A percentile compares a stretch with the other conserved stretches of the same genome.
These are phyloP conservation scores for Monilinia polystroma DNA, from an alignment of 2,329 filamentous ascomycete genomes.

Conservation along the genomic window DNA sequence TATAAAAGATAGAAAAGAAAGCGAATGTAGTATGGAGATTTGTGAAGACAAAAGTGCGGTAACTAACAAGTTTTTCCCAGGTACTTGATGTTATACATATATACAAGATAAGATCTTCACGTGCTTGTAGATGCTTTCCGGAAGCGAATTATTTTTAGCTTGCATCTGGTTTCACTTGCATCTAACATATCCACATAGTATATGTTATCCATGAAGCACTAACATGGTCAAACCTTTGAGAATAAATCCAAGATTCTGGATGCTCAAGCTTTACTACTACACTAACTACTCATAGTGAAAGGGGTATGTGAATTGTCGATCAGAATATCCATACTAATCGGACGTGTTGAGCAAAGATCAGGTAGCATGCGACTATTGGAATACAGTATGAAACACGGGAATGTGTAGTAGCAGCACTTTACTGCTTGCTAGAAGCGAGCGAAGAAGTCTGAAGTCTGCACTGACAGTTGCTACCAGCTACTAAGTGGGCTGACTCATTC, in stretches of 20 bases:
- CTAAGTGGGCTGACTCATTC: neutral
- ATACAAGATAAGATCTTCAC: conserved; percentile 16
- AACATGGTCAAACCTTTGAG: no score
- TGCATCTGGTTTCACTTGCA: conserved; percentile 9
- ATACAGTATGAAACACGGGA: conserved; percentile 15
- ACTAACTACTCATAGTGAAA: conserved; percentile 5
- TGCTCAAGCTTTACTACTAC: conserved; percentile 8
- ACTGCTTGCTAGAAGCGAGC: neutral
- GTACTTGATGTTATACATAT: conserved; percentile 18
- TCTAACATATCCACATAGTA: conserved; percentile 14
- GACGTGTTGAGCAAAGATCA: neutral
- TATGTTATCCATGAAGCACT: conserved; percentile 14
- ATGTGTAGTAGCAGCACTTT: neutral
- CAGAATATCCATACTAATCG: conserved; percentile 6
- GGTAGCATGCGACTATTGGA: conserved; percentile 20
- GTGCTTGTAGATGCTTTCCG: conserved; percentile 1
- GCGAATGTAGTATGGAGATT: neutral
- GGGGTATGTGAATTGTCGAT: neutral
- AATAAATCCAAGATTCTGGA: neutral
- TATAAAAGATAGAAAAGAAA: neutral
- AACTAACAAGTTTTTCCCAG: neutral
- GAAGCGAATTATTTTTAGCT: neutral
- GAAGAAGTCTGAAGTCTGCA: conserved; percentile 4
- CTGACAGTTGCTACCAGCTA: neutral
- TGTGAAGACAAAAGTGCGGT: conserved; percentile 1